Evolutionary conservation across 768 basidiomycete genomes (phyloP).

Genomic region (Phlebiopsis flavidoalba): DNA sequence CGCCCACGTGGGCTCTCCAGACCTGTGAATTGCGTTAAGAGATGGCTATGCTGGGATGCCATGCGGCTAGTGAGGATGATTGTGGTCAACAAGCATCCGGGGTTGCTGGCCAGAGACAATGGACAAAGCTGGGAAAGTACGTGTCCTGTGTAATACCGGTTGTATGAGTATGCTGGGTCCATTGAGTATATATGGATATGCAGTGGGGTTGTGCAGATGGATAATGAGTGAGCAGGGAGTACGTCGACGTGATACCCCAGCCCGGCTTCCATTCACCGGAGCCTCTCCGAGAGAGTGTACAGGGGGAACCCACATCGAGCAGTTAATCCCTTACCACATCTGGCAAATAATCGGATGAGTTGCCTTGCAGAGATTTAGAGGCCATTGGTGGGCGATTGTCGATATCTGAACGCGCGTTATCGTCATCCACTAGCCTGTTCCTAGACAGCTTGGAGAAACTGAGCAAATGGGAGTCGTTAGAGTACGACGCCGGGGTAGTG

Average conservation of each 20-base stretch:
- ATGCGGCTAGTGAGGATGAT: constrained; percentile 63
- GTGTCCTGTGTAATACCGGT: constrained; percentile 52
- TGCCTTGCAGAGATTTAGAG: constrained; percentile 22
- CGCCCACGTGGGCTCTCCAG: constrained; percentile 61
- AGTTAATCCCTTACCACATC: too few relatives aligned
- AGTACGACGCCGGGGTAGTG: constrained; percentile 41
- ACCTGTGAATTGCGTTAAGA: constrained; percentile 63
- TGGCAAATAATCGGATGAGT: constrained; percentile 43
- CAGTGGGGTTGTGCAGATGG: constrained; percentile 54
- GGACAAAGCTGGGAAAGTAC: constrained; percentile 45
- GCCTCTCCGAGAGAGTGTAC: constrained; percentile 26
- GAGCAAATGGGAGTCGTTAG: constrained; percentile 35
- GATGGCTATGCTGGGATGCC: constrained; percentile 73
- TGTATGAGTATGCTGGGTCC: constrained; percentile 61
- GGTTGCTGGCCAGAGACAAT: constrained; percentile 36
- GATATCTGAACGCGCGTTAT: constrained; percentile 32
- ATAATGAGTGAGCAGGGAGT: constrained; percentile 49
- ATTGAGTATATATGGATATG: constrained; percentile 10
- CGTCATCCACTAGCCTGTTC: constrained; percentile 44
- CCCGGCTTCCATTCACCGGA: constrained; percentile 58
- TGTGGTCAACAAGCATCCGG: constrained; percentile 57
- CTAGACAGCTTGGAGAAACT: constrained; percentile 66
- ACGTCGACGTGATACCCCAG: constrained; percentile 64
- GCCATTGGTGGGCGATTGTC: not conserved
- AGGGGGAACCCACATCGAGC: too few relatives aligned